phyloP scores from a whole-genome alignment of 1,284 basidiomycete species.

The Rhodofomes roseus region DNA sequence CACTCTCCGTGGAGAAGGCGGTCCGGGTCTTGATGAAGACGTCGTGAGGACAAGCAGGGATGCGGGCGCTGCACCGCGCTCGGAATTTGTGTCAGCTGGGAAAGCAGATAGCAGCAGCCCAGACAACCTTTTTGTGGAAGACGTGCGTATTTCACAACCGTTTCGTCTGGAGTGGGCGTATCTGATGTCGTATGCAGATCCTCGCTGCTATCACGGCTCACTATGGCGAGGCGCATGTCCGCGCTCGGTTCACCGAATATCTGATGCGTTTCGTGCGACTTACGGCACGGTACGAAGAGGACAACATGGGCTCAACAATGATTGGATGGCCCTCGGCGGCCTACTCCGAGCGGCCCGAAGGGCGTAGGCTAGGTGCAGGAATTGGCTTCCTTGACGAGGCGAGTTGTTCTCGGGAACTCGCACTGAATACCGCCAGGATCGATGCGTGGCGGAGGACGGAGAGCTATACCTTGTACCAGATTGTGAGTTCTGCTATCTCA shows the following conservation, averaged over 20 bases:
- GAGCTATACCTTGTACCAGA: constrained; percentile 58
- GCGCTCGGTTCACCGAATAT: constrained; percentile 77
- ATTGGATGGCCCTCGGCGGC: constrained; percentile 56
- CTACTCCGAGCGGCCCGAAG: constrained; percentile 38
- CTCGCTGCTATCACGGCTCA: constrained; percentile 69
- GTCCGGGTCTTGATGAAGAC: constrained; percentile 60
- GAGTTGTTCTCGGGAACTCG: constrained; percentile 55
- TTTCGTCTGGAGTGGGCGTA: neutral
- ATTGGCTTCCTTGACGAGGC: constrained; percentile 66
- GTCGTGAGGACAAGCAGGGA: constrained; percentile 40
- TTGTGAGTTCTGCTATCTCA: constrained; percentile 36
- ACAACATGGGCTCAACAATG: constrained; percentile 56
- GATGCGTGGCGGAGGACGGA: constrained; percentile 77
- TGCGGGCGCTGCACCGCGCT: constrained; percentile 31
- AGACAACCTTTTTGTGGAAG: constrained; percentile 89
- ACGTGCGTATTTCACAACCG: constrained; percentile 53
- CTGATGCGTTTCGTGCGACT: constrained; percentile 71
- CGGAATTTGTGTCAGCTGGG: constrained; percentile 39
- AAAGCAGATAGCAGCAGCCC: constrained; percentile 53
- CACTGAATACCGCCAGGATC: constrained; percentile 66
- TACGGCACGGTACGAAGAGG: constrained; percentile 78
- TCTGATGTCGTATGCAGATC: constrained; percentile 38
- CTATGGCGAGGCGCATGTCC: constrained; percentile 77
- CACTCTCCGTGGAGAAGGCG: constrained; percentile 58
- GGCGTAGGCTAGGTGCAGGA: constrained; percentile 59